These are phyloP conservation scores for Aspergillus cavernicola DNA, from an alignment of 495 filamentous ascomycete genomes.

Conservation along the genomic window DNA sequence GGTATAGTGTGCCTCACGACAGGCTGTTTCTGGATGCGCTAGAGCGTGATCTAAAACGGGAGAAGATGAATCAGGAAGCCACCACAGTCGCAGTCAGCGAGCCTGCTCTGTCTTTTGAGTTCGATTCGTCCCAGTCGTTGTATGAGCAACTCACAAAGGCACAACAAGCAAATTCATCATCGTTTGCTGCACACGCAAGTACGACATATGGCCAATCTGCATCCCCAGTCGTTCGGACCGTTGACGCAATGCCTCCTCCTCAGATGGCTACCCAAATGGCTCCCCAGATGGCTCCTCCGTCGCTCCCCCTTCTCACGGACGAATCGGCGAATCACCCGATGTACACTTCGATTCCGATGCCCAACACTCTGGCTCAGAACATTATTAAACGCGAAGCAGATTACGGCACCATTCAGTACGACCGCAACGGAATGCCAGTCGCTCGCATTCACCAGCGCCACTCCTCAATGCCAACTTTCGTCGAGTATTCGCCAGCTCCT, in stretches of 20 bases:
- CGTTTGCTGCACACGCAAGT: conserved; percentile 81
- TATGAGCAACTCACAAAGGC: conserved; percentile 99
- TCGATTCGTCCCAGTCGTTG: conserved; percentile 96
- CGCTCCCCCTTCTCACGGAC: conserved; percentile 77
- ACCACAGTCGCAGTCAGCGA: conserved; percentile 95
- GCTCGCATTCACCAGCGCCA: conserved; percentile 81
- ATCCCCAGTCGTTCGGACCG: conserved; percentile 81
- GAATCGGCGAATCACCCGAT: conserved; percentile 71
- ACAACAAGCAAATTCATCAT: conserved; percentile 95
- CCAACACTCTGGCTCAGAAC: conserved; percentile 57
- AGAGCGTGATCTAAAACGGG: conserved; percentile 94
- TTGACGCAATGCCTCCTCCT: conserved; percentile 84
- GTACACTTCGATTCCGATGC: conserved; percentile 64
- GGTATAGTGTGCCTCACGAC: conserved; percentile 99
- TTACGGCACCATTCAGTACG: conserved; percentile 73
- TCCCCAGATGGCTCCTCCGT: conserved; percentile 61
- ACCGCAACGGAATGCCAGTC: conserved; percentile 84
- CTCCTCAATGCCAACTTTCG: conserved; percentile 93
- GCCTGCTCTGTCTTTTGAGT: conserved; percentile 95
- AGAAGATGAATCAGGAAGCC: conserved; percentile 98
- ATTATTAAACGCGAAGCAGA: conserved; percentile 82
- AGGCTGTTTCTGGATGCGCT: conserved; percentile 94
- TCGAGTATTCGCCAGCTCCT: conserved; percentile 96
- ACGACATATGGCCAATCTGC: conserved; percentile 76
- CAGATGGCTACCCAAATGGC: conserved; percentile 66